Evolutionary conservation across 2,329 filamentous ascomycete genomes (phyloP).

Genomic region (Helminthosporium solani): DNA sequence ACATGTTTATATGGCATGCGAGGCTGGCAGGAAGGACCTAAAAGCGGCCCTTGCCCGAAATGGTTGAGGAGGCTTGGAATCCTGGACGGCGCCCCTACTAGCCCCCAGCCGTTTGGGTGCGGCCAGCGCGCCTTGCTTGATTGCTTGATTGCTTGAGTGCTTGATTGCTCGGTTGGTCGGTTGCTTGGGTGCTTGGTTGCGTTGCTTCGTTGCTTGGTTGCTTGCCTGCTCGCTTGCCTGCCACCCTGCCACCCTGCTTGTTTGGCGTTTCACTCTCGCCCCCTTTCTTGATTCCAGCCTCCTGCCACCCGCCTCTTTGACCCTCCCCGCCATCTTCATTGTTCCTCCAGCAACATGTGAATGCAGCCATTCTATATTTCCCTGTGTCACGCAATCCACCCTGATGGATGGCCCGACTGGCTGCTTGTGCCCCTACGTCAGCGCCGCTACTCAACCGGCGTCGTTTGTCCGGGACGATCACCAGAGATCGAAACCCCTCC

Average conservation of each 20-base stretch:
- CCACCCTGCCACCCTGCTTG: not conserved
- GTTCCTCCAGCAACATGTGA: too few relatives aligned
- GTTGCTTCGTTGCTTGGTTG: too few relatives aligned
- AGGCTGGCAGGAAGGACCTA: conserved; percentile 1
- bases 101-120: not conserved
- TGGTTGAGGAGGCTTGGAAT: not conserved
- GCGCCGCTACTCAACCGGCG: not conserved
- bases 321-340: too few relatives aligned
- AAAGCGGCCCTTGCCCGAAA: not conserved
- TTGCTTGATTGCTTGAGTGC: too few relatives aligned
- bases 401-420: conserved; percentile 4
- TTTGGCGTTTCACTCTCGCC: not conserved
- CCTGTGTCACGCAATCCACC: conserved; percentile 2
- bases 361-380: not conserved
- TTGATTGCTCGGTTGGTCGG: too few relatives aligned
- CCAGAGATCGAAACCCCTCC: too few relatives aligned
- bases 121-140: too few relatives aligned
- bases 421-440: too few relatives aligned
- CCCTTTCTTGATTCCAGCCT: not conserved
- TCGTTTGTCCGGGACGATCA: not conserved
- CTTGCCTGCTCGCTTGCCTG: too few relatives aligned
- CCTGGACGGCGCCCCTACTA: not conserved
- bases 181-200: too few relatives aligned
- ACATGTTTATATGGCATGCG: conserved; percentile 1
- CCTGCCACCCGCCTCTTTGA: too few relatives aligned